These are phyloP conservation scores for Fusarium armeniacum DNA, from an alignment of 2,329 filamentous ascomycete genomes.

Conservation along the genomic window DNA sequence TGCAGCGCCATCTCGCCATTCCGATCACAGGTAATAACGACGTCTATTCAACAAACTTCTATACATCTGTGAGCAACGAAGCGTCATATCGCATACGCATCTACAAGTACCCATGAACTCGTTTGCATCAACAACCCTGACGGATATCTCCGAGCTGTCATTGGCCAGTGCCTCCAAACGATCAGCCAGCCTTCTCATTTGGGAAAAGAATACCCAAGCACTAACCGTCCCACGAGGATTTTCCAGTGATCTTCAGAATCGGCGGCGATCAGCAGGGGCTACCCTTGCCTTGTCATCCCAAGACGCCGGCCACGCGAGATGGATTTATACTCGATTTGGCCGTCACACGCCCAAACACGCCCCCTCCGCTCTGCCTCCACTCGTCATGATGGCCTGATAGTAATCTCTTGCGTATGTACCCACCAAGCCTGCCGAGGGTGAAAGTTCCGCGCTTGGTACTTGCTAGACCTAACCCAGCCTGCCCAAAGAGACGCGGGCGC, in stretches of 20 bases:
- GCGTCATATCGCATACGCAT: conserved; percentile 13
- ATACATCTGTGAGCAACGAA: background rate
- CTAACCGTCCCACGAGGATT: conserved; percentile 47
- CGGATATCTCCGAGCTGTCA: conserved; percentile 39
- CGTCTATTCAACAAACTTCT: background rate
- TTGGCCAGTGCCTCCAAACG: conserved; percentile 35
- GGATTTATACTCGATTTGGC: conserved; percentile 49
- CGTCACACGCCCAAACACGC: conserved; percentile 15
- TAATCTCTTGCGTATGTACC: conserved; percentile 48
- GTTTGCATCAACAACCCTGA: conserved; percentile 42
- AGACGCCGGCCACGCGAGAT: conserved; percentile 52
- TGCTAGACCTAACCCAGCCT: conserved; percentile 17
- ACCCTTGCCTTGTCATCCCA: conserved; percentile 43
- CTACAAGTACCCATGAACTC: conserved; percentile 21
- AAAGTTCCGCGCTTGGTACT: conserved; percentile 39
- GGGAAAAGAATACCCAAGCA: conserved; percentile 23
- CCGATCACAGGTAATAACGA: conserved; percentile 5
- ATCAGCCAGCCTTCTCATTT: conserved; percentile 43
- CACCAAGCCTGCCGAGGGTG: conserved; percentile 37
- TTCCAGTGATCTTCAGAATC: conserved; percentile 50
- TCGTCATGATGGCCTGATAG: conserved; percentile 50
- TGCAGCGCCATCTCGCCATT: conserved; percentile 7
- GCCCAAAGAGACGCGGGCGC: conserved; percentile 29
- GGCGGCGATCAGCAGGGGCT: conserved; percentile 51
- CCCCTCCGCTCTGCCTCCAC: conserved; percentile 35